Percentiles rank a stretch among this genome's conserved stretches.
Evolutionary conservation across 2,329 filamentous ascomycete genomes (phyloP).

Genomic region (Magnaporthales sp.): DNA sequence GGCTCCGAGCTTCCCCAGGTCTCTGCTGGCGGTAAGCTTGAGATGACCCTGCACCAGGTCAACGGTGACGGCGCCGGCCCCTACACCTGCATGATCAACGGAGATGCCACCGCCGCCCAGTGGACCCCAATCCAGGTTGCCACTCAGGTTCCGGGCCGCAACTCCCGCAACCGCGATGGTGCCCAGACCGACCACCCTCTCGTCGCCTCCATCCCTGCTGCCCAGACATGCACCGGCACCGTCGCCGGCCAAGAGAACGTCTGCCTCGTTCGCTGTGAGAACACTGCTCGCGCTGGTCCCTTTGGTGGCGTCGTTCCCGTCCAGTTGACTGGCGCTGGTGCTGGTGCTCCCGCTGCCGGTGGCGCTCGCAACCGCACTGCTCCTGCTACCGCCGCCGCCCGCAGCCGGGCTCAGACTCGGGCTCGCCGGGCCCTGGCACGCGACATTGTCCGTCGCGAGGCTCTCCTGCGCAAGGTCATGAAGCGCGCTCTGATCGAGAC

Average conservation of each 20-base stretch:
- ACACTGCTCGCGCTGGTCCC: slow-evolving; percentile 49
- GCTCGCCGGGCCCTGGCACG: slow-evolving; percentile 1
- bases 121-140: slow-evolving; percentile 48
- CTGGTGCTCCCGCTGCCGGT: not conserved
- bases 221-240: slow-evolving; percentile 48
- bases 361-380: not conserved
- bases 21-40: slow-evolving; percentile 43
- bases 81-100: slow-evolving; percentile 56
- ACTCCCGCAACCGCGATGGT: slow-evolving; percentile 36
- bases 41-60: slow-evolving; percentile 59
- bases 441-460: slow-evolving; percentile 4
- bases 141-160: slow-evolving; percentile 40
- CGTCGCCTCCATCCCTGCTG: slow-evolving; percentile 44
- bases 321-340: slow-evolving; percentile 12
- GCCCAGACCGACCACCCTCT: slow-evolving; percentile 38
- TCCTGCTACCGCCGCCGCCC: not conserved
- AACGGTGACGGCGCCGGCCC: slow-evolving; percentile 57
- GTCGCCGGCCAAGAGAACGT: slow-evolving; percentile 50
- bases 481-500: not conserved
- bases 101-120: slow-evolving; percentile 44
- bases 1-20: slow-evolving; percentile 51
- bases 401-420: not conserved
- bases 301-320: slow-evolving; percentile 40
- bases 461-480: slow-evolving; percentile 5
- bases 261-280: slow-evolving; percentile 56